A percentile compares a stretch with the other conserved stretches of the same genome.
Conservation (phyloP, 768 basidiomycete genomes). For the Leccinum barrowsii region DNA sequence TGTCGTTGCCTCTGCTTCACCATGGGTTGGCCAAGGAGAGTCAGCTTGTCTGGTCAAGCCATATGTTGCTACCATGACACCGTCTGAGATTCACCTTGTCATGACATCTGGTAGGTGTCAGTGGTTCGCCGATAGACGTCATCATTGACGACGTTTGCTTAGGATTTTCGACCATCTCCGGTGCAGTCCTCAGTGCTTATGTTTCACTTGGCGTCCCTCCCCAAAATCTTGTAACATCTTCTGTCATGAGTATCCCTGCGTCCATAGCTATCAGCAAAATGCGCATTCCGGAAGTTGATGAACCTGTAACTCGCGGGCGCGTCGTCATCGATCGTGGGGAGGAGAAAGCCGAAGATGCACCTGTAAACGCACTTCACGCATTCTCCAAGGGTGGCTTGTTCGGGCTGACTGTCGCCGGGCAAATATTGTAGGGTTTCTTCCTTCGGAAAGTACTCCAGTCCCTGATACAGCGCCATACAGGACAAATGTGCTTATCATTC, state of each 20-base stretch:
- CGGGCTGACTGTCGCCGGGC: conserved; percentile 81
- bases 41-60: conserved; percentile 83
- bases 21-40: conserved; percentile 93
- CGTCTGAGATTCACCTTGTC: conserved; percentile 77
- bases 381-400: conserved; percentile 84
- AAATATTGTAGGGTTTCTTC: conserved; percentile 61
- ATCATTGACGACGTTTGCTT: conserved; percentile 3
- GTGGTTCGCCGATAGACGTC: neutral
- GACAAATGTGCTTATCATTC: conserved; percentile 80
- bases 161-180: conserved; percentile 89
- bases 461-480: conserved; percentile 33
- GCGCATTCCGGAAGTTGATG: conserved; percentile 79
- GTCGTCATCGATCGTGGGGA: conserved; percentile 81
- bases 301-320: conserved; percentile 80
- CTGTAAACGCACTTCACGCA: conserved; percentile 83
- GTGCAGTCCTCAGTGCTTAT: conserved; percentile 84
- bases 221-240: conserved; percentile 80
- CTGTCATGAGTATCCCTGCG: conserved; percentile 93
- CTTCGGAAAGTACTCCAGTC: neutral
- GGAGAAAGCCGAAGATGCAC: conserved; percentile 44
- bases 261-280: conserved; percentile 91
- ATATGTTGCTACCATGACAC: conserved; percentile 82
- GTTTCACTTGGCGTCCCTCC: conserved; percentile 74
- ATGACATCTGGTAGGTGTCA: conserved; percentile 72
- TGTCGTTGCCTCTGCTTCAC: conserved; percentile 87